These are phyloP conservation scores for Boletus insuetus DNA, from an alignment of 768 basidiomycete species.

Conservation along the genomic window DNA sequence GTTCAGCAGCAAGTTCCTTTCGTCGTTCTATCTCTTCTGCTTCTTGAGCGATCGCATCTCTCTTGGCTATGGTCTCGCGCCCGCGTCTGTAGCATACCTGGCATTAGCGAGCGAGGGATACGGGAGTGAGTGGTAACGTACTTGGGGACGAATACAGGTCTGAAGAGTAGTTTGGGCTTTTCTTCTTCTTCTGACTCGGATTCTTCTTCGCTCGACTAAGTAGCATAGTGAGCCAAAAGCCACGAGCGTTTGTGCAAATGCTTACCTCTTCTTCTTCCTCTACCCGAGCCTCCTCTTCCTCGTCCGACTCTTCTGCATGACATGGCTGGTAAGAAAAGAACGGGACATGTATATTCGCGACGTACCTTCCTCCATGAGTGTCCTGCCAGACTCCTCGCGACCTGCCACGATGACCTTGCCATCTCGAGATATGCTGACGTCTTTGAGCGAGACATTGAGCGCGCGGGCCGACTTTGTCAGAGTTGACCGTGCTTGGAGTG, in stretches of 20 bases:
- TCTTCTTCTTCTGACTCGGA: conserved; percentile 76
- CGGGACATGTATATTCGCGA: conserved; percentile 19
- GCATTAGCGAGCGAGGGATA: neutral
- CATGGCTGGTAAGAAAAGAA: conserved; percentile 1
- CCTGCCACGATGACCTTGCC: conserved; percentile 82
- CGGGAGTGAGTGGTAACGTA: conserved; percentile 36
- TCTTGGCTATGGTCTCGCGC: conserved; percentile 69
- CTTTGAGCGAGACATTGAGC: conserved; percentile 73
- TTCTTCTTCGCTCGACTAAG: conserved; percentile 84
- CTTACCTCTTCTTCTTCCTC: conserved; percentile 40
- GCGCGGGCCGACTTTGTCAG: conserved; percentile 40
- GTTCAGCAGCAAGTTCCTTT: conserved; percentile 74
- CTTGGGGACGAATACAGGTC: conserved; percentile 96
- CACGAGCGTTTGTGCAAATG: conserved; percentile 4
- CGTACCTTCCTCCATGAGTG: conserved; percentile 54
- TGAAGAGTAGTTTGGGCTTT: conserved; percentile 70
- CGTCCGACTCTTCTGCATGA: conserved; percentile 28
- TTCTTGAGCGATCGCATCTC: conserved; percentile 64
- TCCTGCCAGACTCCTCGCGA: conserved; percentile 74
- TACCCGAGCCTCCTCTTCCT: conserved; percentile 47
- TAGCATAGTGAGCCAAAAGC: conserved; percentile 15
- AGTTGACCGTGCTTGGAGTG: conserved; percentile 38
- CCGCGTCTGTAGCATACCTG: conserved; percentile 51
- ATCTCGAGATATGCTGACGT: conserved; percentile 77
- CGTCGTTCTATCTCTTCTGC: conserved; percentile 70